Conservation (phyloP, 2,329 filamentous ascomycete genomes). For the Hysterium pulicare region DNA sequence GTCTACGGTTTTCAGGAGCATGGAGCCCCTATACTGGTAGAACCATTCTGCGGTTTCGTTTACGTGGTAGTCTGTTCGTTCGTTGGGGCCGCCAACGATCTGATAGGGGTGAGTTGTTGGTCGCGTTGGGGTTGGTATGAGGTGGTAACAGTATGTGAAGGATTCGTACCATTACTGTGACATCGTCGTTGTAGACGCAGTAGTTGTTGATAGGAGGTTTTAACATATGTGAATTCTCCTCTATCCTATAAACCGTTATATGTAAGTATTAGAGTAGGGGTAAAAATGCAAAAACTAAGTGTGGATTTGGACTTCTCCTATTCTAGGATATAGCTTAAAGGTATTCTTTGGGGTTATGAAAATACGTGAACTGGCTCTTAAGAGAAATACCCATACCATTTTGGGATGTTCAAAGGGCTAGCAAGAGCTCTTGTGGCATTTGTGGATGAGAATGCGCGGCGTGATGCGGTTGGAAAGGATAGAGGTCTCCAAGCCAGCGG, state of each 20-base stretch:
- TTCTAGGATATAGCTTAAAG: background rate
- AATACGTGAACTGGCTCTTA: background rate
- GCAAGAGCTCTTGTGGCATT: constrained; percentile 19
- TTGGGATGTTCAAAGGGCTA: constrained; percentile 38
- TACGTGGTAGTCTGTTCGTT: constrained; percentile 96
- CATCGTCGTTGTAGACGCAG: constrained; percentile 83
- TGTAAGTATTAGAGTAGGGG: too few relatives aligned
- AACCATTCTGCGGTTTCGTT: constrained; percentile 97
- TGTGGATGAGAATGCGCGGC: constrained; percentile 27
- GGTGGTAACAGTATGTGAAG: background rate
- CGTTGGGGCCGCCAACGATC: constrained; percentile 95
- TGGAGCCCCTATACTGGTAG: constrained; percentile 90
- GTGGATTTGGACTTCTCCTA: background rate
- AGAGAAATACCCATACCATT: constrained; percentile 31
- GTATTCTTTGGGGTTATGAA: background rate
- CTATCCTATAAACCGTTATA: constrained; percentile 79
- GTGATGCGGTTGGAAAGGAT: constrained; percentile 10
- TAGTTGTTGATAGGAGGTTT: constrained; percentile 96
- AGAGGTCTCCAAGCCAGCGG: constrained; percentile 5
- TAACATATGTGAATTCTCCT: constrained; percentile 86
- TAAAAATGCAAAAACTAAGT: too few relatives aligned
- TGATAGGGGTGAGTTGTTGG: constrained; percentile 23
- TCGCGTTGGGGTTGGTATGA: background rate
- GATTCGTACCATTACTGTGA: constrained; percentile 70
- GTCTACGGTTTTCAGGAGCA: constrained; percentile 91